Evolutionary conservation across 192 early-diverging fungal genomes (phyloP).

Genomic region (Podila clonocystis): DNA sequence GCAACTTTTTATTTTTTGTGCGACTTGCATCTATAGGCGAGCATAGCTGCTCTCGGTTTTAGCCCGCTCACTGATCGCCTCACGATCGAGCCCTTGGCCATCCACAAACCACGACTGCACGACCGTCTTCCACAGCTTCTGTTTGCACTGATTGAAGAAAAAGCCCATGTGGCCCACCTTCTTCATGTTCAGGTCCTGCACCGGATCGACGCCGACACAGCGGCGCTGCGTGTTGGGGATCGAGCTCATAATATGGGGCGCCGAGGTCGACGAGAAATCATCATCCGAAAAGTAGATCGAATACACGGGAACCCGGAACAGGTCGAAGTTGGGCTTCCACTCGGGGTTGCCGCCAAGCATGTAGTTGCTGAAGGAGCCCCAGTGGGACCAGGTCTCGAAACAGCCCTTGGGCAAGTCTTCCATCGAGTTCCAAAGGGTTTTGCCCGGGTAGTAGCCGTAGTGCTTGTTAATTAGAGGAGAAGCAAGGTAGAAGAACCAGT

Average conservation of each 20-base stretch:
- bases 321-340: constrained; percentile 47
- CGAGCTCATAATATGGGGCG: constrained; percentile 25
- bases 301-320: constrained; percentile 40
- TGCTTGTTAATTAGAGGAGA: constrained; percentile 30
- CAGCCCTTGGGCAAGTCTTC: constrained; percentile 48
- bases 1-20: no score
- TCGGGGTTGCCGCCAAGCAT: constrained; percentile 51
- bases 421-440: constrained; percentile 44
- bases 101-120: constrained; percentile 36
- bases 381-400: constrained; percentile 37
- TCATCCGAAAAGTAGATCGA: constrained; percentile 50
- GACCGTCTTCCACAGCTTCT: constrained; percentile 42
- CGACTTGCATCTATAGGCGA: constrained; percentile 6
- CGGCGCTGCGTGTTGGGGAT: constrained; percentile 30
- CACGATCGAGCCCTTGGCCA: constrained; percentile 31
- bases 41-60: constrained; percentile 25
- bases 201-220: constrained; percentile 32
- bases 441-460: constrained; percentile 44
- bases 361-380: constrained; percentile 36
- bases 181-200: constrained; percentile 47
- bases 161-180: constrained; percentile 53
- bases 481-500: constrained; percentile 50
- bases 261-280: constrained; percentile 31
- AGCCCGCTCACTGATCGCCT: constrained; percentile 27
- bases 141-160: constrained; percentile 43